phyloP scores from a whole-genome alignment of 345 rosid species.

The Eucalyptus curtisii region DNA sequence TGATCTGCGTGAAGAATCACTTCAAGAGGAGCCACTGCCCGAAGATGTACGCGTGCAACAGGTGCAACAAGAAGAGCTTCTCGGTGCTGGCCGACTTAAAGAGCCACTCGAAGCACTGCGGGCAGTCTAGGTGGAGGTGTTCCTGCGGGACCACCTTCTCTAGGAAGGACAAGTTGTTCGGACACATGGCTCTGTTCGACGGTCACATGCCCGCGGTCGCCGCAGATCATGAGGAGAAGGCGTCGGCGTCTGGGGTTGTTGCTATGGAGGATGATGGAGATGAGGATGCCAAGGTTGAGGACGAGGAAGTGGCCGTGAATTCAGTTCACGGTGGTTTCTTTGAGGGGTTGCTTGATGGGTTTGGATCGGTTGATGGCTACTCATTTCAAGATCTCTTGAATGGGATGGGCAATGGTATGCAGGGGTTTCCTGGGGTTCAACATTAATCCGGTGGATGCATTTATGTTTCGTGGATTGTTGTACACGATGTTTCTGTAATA shows the following conservation, averaged over 20 bases:
- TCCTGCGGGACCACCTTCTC: constrained; percentile 56
- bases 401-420: background rate
- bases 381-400: constrained; percentile 22
- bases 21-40: constrained; percentile 82
- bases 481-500: background rate
- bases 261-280: background rate
- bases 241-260: background rate
- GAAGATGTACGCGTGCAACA: constrained; percentile 40
- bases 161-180: constrained; percentile 62
- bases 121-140: constrained; percentile 54
- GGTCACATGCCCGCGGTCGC: constrained; percentile 55
- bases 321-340: constrained; percentile 5
- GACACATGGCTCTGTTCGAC: constrained; percentile 67
- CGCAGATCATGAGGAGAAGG: constrained; percentile 1
- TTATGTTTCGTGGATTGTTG: background rate
- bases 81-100: constrained; percentile 54
- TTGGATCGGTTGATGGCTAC: constrained; percentile 21
- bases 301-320: background rate
- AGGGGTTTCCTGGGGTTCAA: background rate
- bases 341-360: constrained; percentile 32
- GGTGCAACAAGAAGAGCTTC: constrained; percentile 52
- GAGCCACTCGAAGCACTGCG: constrained; percentile 57
- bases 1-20: constrained; percentile 54
- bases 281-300: background rate
- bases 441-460: background rate